These are phyloP conservation scores for Aspergillus udagawae DNA, from an alignment of 2,329 filamentous ascomycete species.

Conservation along the genomic window DNA sequence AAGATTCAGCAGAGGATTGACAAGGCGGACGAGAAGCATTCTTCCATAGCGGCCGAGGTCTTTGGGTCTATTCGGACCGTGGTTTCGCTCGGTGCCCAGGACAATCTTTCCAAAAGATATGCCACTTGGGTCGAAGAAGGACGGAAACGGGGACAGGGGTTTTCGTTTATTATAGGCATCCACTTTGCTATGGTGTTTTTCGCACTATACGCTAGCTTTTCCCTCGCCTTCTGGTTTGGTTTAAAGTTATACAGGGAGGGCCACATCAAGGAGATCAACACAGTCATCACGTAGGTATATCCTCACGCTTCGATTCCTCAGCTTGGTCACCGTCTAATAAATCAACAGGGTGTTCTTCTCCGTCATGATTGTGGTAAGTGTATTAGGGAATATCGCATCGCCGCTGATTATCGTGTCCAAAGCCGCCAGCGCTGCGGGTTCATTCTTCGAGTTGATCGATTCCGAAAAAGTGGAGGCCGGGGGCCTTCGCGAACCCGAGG, in stretches of 20 bases:
- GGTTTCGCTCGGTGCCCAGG: constrained; percentile 41
- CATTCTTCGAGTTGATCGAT: constrained; percentile 34
- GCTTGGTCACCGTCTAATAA: background rate
- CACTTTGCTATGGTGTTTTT: constrained; percentile 35
- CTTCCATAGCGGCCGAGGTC: constrained; percentile 39
- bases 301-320: background rate
- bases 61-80: constrained; percentile 44
- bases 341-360: constrained; percentile 14
- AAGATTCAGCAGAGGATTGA: constrained; percentile 32
- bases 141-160: constrained; percentile 24
- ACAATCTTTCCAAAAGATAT: constrained; percentile 35
- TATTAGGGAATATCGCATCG: constrained; percentile 25
- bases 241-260: constrained; percentile 32
- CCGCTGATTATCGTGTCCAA: constrained; percentile 36
- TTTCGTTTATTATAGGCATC: constrained; percentile 26
- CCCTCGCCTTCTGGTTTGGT: constrained; percentile 37
- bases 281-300: constrained; percentile 32
- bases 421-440: constrained; percentile 26
- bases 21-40: constrained; percentile 35
- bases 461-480: constrained; percentile 23
- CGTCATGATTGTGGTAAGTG: constrained; percentile 21
- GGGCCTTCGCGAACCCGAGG: constrained; percentile 47
- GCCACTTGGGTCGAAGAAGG: constrained; percentile 34
- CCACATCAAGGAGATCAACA: constrained; percentile 31
- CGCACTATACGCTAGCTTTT: constrained; percentile 34